phyloP scores from a whole-genome alignment of 2,329 filamentous ascomycete genomes.

The Cercospora sp. region DNA sequence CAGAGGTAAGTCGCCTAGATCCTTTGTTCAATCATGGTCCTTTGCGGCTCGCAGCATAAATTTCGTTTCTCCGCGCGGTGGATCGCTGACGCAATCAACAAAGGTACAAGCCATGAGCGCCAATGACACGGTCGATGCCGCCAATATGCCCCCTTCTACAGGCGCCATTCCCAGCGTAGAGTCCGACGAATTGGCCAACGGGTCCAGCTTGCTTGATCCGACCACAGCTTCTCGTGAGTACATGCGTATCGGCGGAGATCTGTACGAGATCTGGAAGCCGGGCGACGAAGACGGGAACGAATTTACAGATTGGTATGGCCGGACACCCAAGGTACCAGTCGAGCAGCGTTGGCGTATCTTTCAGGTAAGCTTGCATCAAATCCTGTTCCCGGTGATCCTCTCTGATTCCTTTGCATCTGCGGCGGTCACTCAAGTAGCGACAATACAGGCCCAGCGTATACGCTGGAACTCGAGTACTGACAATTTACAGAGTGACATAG shows the following conservation, averaged over 20 bases:
- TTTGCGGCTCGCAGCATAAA: neutral
- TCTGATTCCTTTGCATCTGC: neutral
- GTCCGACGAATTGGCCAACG: conserved; percentile 2
- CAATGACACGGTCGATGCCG: neutral
- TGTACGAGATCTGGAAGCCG: conserved; percentile 44
- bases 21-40: neutral
- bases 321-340: conserved; percentile 22
- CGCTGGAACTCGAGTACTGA: neutral
- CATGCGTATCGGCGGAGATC: conserved; percentile 28
- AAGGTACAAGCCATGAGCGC: neutral
- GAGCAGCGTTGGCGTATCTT: conserved; percentile 45
- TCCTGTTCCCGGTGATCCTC: neutral
- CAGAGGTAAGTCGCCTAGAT: conserved; percentile 11
- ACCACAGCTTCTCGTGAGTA: conserved; percentile 26
- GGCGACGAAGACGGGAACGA: conserved; percentile 43
- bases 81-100: neutral
- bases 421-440: neutral
- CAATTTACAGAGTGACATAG: conserved; percentile 30
- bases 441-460: neutral
- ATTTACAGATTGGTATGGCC: conserved; percentile 34
- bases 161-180: conserved; percentile 27
- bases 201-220: conserved; percentile 23
- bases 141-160: neutral
- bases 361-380: conserved; percentile 27
- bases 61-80: neutral